Evolutionary conservation across 352 stramenopile species (phyloP).

Genomic region (Phytophthora pluvialis): DNA sequence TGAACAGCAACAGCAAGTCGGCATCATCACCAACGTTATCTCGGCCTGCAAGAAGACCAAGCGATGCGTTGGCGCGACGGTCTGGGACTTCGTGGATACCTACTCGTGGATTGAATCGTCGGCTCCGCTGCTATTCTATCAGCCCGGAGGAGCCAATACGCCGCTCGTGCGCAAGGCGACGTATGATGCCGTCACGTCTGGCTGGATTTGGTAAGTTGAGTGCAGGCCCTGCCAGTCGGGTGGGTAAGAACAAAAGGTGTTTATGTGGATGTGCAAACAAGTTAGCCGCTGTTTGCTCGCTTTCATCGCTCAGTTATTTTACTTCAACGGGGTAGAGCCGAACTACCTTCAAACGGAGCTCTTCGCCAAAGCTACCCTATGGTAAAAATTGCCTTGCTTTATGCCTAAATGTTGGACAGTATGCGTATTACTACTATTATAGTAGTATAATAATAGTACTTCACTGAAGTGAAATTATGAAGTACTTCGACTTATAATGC

Average conservation of each 20-base stretch:
- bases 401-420: no score
- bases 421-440: no score
- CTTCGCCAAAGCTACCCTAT: no score
- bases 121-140: slow-evolving; percentile 34
- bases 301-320: not conserved
- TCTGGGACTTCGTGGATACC: slow-evolving; percentile 38
- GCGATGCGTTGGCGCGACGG: slow-evolving; percentile 32
- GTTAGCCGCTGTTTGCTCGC: not conserved
- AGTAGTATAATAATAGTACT: no score
- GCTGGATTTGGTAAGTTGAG: slow-evolving; percentile 29
- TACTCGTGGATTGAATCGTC: slow-evolving; percentile 34
- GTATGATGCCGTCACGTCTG: slow-evolving; percentile 37
- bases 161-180: slow-evolving; percentile 32
- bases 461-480: no score
- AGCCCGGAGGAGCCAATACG: slow-evolving; percentile 31
- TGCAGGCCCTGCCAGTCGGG: not conserved
- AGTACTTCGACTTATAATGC: no score
- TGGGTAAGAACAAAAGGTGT: slow-evolving; percentile 11
- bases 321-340: no score
- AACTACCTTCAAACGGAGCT: not conserved
- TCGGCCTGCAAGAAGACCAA: slow-evolving; percentile 41
- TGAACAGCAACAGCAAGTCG: slow-evolving; percentile 35
- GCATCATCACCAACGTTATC: slow-evolving; percentile 34
- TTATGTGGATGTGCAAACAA: slow-evolving; percentile 17
- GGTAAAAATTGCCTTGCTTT: no score